phyloP scores from a whole-genome alignment of 192 early-diverging fungal genomes.

The Backusella tuberculispora region DNA sequence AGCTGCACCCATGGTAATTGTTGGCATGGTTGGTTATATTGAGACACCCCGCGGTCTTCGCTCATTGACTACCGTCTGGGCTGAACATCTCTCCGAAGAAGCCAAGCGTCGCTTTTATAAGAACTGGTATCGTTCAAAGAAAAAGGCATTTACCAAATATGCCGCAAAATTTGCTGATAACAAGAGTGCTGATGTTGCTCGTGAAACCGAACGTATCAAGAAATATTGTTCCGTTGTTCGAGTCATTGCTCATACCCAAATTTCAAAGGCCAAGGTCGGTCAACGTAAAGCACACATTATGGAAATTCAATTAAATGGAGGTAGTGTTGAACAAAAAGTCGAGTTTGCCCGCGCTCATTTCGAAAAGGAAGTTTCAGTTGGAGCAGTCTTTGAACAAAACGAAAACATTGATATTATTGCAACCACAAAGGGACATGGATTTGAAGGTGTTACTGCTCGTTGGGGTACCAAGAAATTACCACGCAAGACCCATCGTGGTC shows the following conservation, averaged over 20 bases:
- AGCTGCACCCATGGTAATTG: constrained; percentile 94
- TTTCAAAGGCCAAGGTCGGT: constrained; percentile 91
- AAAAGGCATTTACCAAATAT: constrained; percentile 99
- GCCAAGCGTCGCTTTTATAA: constrained; percentile 99
- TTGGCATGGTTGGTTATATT: constrained; percentile 99
- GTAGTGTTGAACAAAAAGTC: constrained; percentile 94
- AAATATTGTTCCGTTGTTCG: constrained; percentile 99
- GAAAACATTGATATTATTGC: constrained; percentile 99
- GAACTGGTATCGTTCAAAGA: constrained; percentile 99
- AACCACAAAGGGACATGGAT: constrained; percentile 99
- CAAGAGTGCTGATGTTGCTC: constrained; percentile 78
- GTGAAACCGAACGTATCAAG: constrained; percentile 97
- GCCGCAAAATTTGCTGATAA: constrained; percentile 94
- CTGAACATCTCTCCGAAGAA: constrained; percentile 97
- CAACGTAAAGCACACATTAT: constrained; percentile 99
- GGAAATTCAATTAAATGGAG: constrained; percentile 99
- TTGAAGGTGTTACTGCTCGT: constrained; percentile 98
- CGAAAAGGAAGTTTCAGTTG: constrained; percentile 92
- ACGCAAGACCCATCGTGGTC: constrained; percentile 99
- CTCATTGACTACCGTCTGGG: constrained; percentile 99
- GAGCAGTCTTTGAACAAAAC: constrained; percentile 95
- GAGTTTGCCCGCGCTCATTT: constrained; percentile 97
- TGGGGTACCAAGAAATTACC: constrained; percentile 99
- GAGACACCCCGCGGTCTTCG: constrained; percentile 98
- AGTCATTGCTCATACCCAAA: constrained; percentile 98